These are phyloP conservation scores for Eruca vesicaria DNA, from an alignment of 441 rosid genomes.

Conservation along the genomic window DNA sequence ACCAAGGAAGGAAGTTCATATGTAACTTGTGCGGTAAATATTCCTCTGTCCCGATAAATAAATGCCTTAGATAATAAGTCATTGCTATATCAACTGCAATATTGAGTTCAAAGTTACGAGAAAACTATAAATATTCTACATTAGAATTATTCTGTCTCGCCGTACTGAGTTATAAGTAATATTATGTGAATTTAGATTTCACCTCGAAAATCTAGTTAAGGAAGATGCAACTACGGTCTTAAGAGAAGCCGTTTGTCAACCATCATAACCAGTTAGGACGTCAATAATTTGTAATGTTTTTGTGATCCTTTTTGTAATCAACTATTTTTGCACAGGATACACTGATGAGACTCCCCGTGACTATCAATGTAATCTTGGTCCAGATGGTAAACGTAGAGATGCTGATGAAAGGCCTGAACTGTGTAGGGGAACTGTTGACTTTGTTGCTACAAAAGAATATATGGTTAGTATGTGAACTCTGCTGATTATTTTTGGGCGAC, in stretches of 20 bases:
- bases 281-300: not conserved
- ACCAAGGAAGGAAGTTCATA: slow-evolving; percentile 75
- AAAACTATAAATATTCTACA: not conserved
- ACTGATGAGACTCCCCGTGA: slow-evolving; percentile 93
- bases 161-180: not conserved
- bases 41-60: not conserved
- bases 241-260: not conserved
- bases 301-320: slow-evolving; percentile 6
- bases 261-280: not conserved
- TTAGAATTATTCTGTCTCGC: not conserved
- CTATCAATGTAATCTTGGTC: slow-evolving; percentile 93
- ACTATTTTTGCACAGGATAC: slow-evolving; percentile 54
- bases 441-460: slow-evolving; percentile 90
- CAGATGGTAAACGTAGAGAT: slow-evolving; percentile 97
- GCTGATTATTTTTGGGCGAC: not conserved
- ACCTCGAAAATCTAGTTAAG: not conserved
- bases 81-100: slow-evolving; percentile 2
- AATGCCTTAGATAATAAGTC: not conserved
- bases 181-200: not conserved
- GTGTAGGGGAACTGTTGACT: slow-evolving; percentile 93
- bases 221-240: not conserved
- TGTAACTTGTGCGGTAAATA: slow-evolving; percentile 81
- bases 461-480: slow-evolving; percentile 54
- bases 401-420: slow-evolving; percentile 98
- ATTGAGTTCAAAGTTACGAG: slow-evolving; percentile 1